phyloP scores from a whole-genome alignment of 768 basidiomycete species.

The Amanita rimosa region DNA sequence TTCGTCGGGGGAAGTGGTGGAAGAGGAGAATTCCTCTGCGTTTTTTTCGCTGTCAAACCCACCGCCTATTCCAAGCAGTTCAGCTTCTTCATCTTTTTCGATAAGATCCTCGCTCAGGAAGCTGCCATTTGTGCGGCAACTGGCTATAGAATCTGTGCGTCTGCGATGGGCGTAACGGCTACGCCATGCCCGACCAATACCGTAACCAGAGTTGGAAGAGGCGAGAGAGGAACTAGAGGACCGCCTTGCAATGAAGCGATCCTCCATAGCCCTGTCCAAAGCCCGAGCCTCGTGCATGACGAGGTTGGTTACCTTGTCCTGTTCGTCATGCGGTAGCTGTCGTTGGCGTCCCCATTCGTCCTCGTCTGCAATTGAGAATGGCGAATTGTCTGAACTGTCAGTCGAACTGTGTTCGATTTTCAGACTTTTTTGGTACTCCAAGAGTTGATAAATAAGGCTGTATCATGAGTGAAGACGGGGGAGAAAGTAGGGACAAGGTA shows the following conservation, averaged over 20 bases:
- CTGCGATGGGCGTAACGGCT: constrained; percentile 54
- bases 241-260: constrained; percentile 67
- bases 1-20: constrained; percentile 34
- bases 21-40: constrained; percentile 19
- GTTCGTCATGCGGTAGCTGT: constrained; percentile 45
- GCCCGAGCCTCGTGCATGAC: constrained; percentile 72
- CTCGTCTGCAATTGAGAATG: constrained; percentile 45
- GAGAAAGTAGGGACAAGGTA: constrained; percentile 9
- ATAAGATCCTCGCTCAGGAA: constrained; percentile 70
- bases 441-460: constrained; percentile 86
- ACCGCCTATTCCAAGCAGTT: constrained; percentile 57
- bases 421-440: constrained; percentile 80
- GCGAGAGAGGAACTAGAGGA: constrained; percentile 53
- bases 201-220: constrained; percentile 43
- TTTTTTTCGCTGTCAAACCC: constrained; percentile 40
- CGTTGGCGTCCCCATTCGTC: constrained; percentile 76
- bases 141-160: constrained; percentile 68
- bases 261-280: constrained; percentile 82
- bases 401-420: constrained; percentile 38
- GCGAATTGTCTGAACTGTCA: constrained; percentile 36
- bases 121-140: constrained; percentile 55
- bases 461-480: constrained; percentile 11
- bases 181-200: constrained; percentile 58
- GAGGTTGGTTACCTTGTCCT: constrained; percentile 42
- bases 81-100: constrained; percentile 73